Evolutionary conservation across 2,329 filamentous ascomycete genomes (phyloP), one percentile per base, ranked within the genome.

Genomic region (Colletotrichum kahawae): DNA sequence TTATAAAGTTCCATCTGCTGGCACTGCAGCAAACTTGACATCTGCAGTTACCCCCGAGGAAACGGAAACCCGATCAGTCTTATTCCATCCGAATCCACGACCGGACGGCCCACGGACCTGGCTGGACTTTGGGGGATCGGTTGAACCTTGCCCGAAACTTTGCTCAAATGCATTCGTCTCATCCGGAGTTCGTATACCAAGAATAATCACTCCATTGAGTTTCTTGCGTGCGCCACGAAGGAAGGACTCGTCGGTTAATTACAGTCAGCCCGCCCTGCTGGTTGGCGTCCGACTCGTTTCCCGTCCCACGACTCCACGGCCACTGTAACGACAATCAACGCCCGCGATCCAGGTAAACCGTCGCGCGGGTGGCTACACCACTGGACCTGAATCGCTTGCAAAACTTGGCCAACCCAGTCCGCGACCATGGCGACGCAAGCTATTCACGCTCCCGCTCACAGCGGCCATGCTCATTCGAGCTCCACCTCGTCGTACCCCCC

Each of bases 401-500:
- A 72, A 74, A 57, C 34, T 36, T 64, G 62, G 33, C 69, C 57
- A 70, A 54, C 56, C 29, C 13, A 65, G 70, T 48, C 57, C 56
- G 43, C 64, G 74, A 73, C 51, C 63, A 84, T 85, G 84, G 79
- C 83, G 69, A 80, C 81, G 66, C 82, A 81, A 62, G 74, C 80
- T 62, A 71, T 79, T 67, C 75, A 65, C 56, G 66, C 66, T 34
- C 66, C 27, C 67, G 67, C 75, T 56, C 68, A 76, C 70, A 67
- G 71, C 36, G 71, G 71, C 57, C 70, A 72, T 68, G 71, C 70
- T 67, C 73, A 75, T 71, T 69, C 79, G 70, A 78, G 77, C 78
- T 76, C 74, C 75, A 76, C 63, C 75, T 78, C 77, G 78, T 81
- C 83, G 43, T 88, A 90, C 78, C 83, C 86, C 21, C 82, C 88